Base-by-base conservation (phyloP, 305 asterid species). In the Fraxinus platypoda region DNA sequence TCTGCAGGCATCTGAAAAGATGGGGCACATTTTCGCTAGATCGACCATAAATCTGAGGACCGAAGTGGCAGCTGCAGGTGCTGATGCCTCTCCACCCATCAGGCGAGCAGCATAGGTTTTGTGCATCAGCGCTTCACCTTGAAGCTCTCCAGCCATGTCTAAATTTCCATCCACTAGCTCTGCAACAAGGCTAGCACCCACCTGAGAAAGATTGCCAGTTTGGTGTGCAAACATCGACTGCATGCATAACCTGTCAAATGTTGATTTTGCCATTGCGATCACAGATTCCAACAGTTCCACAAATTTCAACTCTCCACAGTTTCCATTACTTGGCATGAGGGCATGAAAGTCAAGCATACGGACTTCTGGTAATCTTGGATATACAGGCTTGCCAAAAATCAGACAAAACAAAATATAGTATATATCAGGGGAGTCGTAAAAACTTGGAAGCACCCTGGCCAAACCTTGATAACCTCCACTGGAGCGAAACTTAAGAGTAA, bases 101-200 rank as follows among this genome's bases (percentile, higher is more conserved):
- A 97, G 91, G 80, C 99, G 98, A 81, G 99, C 99, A 52, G 99
- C 99, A 88, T 97, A 97, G 78, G 98, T 95, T 87, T 97, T 97
- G 91, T 97, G 99, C 98, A 97, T 94, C 85, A 97, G 91, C 81
- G 99, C 99, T 93, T 97, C 99, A 78, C 99, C 98, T 87, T 93
- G 98, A 86, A 97, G 97, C 86, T 97, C 98, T 80, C 98, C 99
- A 77, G 94, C 89, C 89, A 91, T 87, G 87, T 95, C 98, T 64
- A 90, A 85, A 87, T 90, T 83, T 84, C 90, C 97, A 76, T 91
- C 99, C 43, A 92, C 97, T 82, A 97, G 97, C 91, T 97, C 98
- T 38, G 98, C 97, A 81, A 91, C 97, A 89, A 93, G 93, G 88
- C 98, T 87, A 66, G 91, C 99, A 87, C 97, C 95, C 86, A 94